These are phyloP conservation scores for Butyriboletus appendiculatus DNA, from an alignment of 1,284 basidiomycete genomes.

Conservation along the genomic window DNA sequence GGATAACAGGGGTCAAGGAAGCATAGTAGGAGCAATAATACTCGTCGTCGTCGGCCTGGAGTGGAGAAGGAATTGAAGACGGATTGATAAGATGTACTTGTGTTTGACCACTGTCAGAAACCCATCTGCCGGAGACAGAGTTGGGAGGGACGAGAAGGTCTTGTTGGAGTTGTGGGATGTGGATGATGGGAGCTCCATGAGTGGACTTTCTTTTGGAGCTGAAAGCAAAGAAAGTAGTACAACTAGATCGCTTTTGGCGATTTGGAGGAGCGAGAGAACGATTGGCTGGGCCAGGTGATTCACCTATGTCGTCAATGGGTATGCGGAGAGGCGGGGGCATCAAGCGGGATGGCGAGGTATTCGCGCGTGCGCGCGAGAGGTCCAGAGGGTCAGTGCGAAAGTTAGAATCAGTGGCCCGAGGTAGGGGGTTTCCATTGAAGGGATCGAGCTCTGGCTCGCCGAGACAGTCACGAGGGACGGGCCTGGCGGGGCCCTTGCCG, in stretches of 20 bases:
- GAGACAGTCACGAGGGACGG: conserved; percentile 45
- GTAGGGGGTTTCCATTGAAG: conserved; percentile 29
- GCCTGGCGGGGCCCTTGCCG: conserved; percentile 35
- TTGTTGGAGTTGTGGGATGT: conserved; percentile 15
- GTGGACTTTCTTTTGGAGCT: conserved; percentile 25
- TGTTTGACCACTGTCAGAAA: conserved; percentile 1
- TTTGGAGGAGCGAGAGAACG: conserved; percentile 20
- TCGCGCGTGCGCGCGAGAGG: conserved; percentile 10
- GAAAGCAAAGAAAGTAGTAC: conserved; percentile 44
- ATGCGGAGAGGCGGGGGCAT: conserved; percentile 43
- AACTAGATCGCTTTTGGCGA: conserved; percentile 44
- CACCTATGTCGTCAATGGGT: conserved; percentile 56
- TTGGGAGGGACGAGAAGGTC: conserved; percentile 10
- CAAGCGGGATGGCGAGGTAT: conserved; percentile 30
- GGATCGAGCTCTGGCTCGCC: conserved; percentile 42
- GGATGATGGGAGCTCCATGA: conserved; percentile 11
- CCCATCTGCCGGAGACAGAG: conserved; percentile 22
- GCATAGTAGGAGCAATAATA: conserved; percentile 48
- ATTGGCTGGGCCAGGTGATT: conserved; percentile 49
- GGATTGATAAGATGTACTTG: conserved; percentile 18
- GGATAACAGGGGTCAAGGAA: conserved; percentile 19
- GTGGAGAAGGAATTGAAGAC: conserved; percentile 26
- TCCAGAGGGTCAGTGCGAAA: conserved; percentile 8
- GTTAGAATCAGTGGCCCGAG: conserved; percentile 9
- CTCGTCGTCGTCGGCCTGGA: conserved; percentile 37